Evolutionary conservation across 2,329 filamentous ascomycete species (phyloP).

Genomic region (Sporothrix inflata): DNA sequence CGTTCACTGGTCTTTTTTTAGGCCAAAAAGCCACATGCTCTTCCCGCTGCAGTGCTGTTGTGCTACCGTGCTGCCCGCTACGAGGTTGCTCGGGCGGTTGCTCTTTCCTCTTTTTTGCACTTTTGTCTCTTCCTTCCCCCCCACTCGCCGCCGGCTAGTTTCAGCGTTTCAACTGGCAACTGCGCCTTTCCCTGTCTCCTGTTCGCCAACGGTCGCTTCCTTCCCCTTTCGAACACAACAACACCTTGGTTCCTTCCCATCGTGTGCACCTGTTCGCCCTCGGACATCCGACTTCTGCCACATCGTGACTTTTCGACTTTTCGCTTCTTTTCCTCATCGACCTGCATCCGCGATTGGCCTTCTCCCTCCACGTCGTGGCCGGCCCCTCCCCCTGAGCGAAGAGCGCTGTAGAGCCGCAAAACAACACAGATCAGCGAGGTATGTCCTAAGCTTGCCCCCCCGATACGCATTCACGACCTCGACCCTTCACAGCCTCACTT

Average conservation of each 20-base stretch:
- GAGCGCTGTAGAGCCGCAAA: slow-evolving; percentile 9
- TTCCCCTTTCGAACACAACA: slow-evolving; percentile 16
- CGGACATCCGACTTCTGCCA: background rate
- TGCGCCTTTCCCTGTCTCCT: slow-evolving; percentile 12
- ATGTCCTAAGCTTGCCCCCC: background rate
- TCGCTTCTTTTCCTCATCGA: background rate
- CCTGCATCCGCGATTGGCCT: background rate
- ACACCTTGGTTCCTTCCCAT: background rate
- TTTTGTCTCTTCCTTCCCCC: background rate
- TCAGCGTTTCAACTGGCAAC: slow-evolving; percentile 19
- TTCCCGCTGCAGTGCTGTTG: background rate
- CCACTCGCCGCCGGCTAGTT: background rate
- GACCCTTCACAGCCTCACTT: background rate
- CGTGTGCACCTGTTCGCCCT: background rate
- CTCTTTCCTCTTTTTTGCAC: background rate
- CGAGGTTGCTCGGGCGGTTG: background rate
- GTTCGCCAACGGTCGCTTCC: background rate
- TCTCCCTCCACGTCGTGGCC: background rate
- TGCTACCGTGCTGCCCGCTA: background rate
- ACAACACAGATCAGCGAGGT: background rate
- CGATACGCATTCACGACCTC: background rate
- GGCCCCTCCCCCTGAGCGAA: background rate
- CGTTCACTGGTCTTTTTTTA: background rate
- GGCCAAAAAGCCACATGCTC: background rate
- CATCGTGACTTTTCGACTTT: background rate